Evolutionary conservation across 495 filamentous ascomycete genomes (phyloP), one percentile per base, ranked within the genome.

Genomic region (Pyronema omphalodes): DNA sequence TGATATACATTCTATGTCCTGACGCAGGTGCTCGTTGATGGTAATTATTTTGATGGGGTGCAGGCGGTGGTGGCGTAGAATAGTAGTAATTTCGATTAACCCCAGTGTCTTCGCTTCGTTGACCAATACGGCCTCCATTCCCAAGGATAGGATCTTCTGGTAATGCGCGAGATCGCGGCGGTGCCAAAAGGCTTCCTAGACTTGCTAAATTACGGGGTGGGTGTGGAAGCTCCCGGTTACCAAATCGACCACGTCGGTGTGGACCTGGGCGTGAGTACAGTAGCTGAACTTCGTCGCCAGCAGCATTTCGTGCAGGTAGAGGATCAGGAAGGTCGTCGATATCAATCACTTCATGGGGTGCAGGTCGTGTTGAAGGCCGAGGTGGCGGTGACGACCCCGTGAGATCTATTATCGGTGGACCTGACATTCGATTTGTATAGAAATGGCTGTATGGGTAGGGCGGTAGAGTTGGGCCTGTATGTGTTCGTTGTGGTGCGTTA

Each of bases 311-410:
- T 56, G 49, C 41, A 44, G 56, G 18, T 51, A 62, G 54, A 58
- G 63, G 33, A 52, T 67, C 62, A 54, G 69, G 55, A 36, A 66
- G 51, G 34, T 66, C 66, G 50, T 67, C 57, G 29, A 66, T 57
- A 12, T 63, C 53, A 7, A 57, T 63, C n/a, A 64, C 50, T 35
- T 64, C 61, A 12, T 12, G 12, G 18, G 11, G 11, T 12, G 19
- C 23, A 9, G 46, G 40, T 19, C 51, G 49, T 55, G 34, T 51
- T 37, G 56, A 12, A 35, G 19, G 19, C 6, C 12, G 33, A n/a
- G 51, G 52, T 23, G 68, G 66, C 7, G 68, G 65, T n/a, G 62
- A 40, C 0, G 67, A 68, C 18, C 69, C 66, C n/a, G 68, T 71
- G 8, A 71, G 61, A 54, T 71, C 68, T 50, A 71, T 71, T 34